phyloP scores from a whole-genome alignment of 169 alveolate species.

The Eimeria necatrix region DNA sequence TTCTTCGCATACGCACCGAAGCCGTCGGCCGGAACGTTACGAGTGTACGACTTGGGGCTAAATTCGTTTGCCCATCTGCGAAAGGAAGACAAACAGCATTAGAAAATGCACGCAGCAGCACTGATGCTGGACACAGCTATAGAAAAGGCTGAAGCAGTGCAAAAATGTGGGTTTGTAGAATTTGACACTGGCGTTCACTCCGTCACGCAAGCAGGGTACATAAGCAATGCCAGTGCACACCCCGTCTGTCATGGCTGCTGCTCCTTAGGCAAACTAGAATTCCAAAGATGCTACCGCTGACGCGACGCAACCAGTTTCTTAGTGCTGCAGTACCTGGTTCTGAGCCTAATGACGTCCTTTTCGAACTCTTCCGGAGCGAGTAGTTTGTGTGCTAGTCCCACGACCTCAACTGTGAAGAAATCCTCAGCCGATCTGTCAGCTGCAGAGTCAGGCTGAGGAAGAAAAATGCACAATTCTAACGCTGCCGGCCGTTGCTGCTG shows the following conservation, averaged over 20 bases:
- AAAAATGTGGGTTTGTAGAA: background rate
- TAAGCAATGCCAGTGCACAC: background rate
- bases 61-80: constrained; percentile 85
- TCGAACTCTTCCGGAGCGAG: constrained; percentile 87
- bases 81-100: background rate
- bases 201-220: no score
- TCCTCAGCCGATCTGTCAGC: constrained; percentile 70
- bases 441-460: constrained; percentile 44
- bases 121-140: background rate
- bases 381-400: constrained; percentile 89
- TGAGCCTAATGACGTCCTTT: constrained; percentile 81
- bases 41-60: constrained; percentile 88
- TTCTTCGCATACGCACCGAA: constrained; percentile 87
- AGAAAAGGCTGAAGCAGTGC: background rate
- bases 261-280: background rate
- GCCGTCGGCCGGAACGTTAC: constrained; percentile 94
- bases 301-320: constrained; percentile 15
- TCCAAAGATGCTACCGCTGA: background rate
- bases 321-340: constrained; percentile 71
- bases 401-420: constrained; percentile 86
- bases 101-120: constrained; percentile 4
- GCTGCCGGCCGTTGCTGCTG: constrained; percentile 17
- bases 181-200: no score
- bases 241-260: background rate
- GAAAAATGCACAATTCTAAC: background rate